Conservation (phyloP, 2,329 filamentous ascomycete species). For the Pseudodiploospora longispora region DNA sequence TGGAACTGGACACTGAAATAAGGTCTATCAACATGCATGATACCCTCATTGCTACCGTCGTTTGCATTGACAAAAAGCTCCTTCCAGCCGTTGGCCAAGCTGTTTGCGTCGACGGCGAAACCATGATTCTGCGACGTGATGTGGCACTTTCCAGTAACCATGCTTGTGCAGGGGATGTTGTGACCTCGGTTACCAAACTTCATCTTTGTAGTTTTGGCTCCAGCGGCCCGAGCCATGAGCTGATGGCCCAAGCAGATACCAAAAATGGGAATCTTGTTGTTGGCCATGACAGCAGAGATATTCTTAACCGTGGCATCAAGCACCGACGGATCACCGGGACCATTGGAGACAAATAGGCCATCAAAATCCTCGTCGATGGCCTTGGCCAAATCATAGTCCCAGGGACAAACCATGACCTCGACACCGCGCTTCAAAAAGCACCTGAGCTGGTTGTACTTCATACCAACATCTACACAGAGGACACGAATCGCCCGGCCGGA, state of each 20-base stretch:
- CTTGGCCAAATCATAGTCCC: slow-evolving; percentile 83
- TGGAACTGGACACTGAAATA: slow-evolving; percentile 99
- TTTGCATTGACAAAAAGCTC: slow-evolving; percentile 98
- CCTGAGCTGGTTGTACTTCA: slow-evolving; percentile 96
- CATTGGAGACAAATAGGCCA: slow-evolving; percentile 95
- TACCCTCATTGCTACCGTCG: slow-evolving; percentile 96
- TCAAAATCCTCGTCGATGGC: slow-evolving; percentile 80
- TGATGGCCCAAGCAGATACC: slow-evolving; percentile 96
- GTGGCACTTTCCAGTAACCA: slow-evolving; percentile 93
- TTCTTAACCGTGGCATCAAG: slow-evolving; percentile 73
- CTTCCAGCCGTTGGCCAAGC: slow-evolving; percentile 71
- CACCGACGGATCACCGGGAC: slow-evolving; percentile 87
- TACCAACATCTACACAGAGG: slow-evolving; percentile 88
- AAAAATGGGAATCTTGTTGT: slow-evolving; percentile 80
- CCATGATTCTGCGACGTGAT: slow-evolving; percentile 99
- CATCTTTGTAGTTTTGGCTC: slow-evolving; percentile 86
- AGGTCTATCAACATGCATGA: slow-evolving; percentile 74
- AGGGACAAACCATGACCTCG: slow-evolving; percentile 89
- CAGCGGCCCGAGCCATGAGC: slow-evolving; percentile 78
- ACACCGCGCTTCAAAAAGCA: slow-evolving; percentile 87
- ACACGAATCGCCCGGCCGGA: slow-evolving; percentile 82
- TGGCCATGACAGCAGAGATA: slow-evolving; percentile 66
- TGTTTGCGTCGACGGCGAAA: slow-evolving; percentile 78
- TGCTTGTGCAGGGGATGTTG: slow-evolving; percentile 96
- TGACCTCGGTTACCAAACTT: slow-evolving; percentile 98